Evolutionary conservation across 805 yeast species (phyloP), one percentile per base, ranked within the genome.

Genomic region (Ogataea paraovalis): DNA sequence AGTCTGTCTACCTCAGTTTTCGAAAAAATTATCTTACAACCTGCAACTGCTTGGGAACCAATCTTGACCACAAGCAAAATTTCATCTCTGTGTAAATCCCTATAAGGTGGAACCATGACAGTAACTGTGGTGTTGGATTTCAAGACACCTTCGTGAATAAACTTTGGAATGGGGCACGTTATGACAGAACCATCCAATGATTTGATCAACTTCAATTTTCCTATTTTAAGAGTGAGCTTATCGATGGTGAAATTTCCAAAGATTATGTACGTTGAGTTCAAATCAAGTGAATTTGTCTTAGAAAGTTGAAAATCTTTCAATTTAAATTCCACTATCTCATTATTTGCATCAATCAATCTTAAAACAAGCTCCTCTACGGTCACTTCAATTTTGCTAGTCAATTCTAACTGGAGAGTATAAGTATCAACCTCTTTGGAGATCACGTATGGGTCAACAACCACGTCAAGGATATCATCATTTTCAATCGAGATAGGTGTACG

Each of bases 361-460:
- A 60, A 16, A 6, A 20, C 25, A 2, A 60, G 32, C 27, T 48
- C 54, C 27, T 54, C 59, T 16, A 58, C 55, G 10, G 46, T 41
- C 8, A 47, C 43, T 2, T 43, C 46, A 3, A 59, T 41, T 36
- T 56, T 56, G 46, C 73, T 73, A 3, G 49, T 47, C 7, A 78
- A 37, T 0, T 53, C 48, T 3, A 78, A 48, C 9, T 61, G 65
- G 2, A 80, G 49, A 34, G 52, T 66, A 44, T 78, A 72, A 6
- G 51, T 56, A 54, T 78, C 78, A 22, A 46, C 64, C 4, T 56
- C 55, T 13, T 55, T 62, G 20, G 70, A 67, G 4, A 60, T 54
- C 12, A 80, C 60, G 44, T 59, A 67, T 0, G 79, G 76, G 4
- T 52, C 48, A 2, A 79, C 50, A 0, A 57, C 45, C 5, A 71